Evolutionary conservation across 2,329 filamentous ascomycete species (phyloP).

Genomic region (Paecilomyces fulvus): DNA sequence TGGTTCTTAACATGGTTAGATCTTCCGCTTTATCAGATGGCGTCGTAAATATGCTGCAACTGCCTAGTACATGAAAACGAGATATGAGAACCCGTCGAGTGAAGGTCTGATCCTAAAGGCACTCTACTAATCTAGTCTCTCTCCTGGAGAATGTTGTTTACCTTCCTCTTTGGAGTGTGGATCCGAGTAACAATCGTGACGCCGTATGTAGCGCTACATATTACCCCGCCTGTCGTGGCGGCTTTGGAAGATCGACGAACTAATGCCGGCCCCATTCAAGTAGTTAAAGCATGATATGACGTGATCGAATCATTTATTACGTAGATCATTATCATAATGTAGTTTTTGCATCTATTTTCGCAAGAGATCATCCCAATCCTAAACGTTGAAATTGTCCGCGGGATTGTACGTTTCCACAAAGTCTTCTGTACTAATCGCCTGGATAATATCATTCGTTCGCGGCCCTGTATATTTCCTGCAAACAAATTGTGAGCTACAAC

Average conservation of each 20-base stretch:
- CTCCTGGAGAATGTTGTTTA: not conserved
- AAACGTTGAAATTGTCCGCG: conserved; percentile 5
- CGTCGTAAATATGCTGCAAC: not conserved
- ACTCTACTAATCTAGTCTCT: not conserved
- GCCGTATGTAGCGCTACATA: not conserved
- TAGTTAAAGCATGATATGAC: not conserved
- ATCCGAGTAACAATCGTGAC: not conserved
- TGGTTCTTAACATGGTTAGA: not conserved
- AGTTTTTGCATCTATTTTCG: not conserved
- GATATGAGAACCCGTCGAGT: not conserved
- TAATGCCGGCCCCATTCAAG: not conserved
- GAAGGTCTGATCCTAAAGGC: not conserved
- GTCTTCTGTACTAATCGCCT: conserved; percentile 26
- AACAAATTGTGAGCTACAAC: conserved; percentile 2
- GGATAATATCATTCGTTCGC: conserved; percentile 45
- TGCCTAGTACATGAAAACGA: not conserved
- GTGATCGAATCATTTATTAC: not conserved
- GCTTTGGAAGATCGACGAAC: not conserved
- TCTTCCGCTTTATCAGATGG: not conserved
- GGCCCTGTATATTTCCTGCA: conserved; percentile 51
- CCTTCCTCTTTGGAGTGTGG: not conserved
- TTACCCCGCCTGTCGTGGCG: not conserved
- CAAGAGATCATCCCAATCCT: not conserved
- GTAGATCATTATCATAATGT: not conserved
- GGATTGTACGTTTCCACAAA: conserved; percentile 3